Conservation (phyloP, 176 grass and related monocot species). For the Melocanna baccifera region DNA sequence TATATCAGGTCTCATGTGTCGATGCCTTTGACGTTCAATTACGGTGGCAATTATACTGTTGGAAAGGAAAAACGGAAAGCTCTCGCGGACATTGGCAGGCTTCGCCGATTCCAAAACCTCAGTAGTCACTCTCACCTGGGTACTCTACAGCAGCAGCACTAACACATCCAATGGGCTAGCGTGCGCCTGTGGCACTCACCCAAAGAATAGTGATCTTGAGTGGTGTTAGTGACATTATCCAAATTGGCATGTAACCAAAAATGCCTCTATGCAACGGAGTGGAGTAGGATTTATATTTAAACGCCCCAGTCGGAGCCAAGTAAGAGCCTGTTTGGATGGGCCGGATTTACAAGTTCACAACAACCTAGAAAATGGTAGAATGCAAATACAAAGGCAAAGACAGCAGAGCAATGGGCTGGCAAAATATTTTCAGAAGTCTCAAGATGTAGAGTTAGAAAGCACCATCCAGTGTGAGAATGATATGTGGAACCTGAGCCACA, state of each 20-base stretch:
- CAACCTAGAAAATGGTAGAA: not conserved
- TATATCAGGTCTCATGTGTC: not conserved
- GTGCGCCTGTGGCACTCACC: not conserved
- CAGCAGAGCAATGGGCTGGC: not conserved
- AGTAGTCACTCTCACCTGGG: no score
- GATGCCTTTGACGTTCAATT: not conserved
- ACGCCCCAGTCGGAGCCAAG: not conserved
- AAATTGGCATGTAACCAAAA: not conserved
- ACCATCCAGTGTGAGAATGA: no score
- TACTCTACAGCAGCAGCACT: not conserved
- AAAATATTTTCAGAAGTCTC: not conserved
- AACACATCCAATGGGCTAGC: not conserved
- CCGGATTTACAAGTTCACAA: not conserved
- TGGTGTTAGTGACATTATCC: not conserved
- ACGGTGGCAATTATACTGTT: not conserved
- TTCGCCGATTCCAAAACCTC: not conserved
- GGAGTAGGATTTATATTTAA: not conserved
- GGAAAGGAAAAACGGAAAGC: not conserved
- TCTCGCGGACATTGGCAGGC: not conserved
- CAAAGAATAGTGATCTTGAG: not conserved
- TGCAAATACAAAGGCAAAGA: not conserved
- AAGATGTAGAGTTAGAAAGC: no score
- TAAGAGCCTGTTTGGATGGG: not conserved
- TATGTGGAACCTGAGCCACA: no score
- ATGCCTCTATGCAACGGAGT: not conserved